These are phyloP conservation scores for Zea mays DNA, from an alignment of 176 grass and related monocot genomes.

Conservation along the genomic window DNA sequence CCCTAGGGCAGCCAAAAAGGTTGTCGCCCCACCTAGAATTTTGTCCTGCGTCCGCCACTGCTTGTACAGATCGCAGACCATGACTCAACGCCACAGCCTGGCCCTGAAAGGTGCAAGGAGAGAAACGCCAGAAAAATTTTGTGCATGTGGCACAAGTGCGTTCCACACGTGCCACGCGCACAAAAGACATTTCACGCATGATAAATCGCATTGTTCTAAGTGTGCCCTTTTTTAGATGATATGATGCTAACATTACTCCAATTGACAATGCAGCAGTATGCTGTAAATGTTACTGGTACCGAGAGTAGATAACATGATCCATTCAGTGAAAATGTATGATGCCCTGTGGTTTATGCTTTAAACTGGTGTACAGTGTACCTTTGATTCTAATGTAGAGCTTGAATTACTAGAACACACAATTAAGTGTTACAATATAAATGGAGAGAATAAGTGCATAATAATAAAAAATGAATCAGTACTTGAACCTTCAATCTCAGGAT, in stretches of 20 bases:
- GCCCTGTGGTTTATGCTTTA: background rate
- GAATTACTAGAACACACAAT: constrained; percentile 18
- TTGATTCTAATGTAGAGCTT: constrained; percentile 15
- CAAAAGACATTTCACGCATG: background rate
- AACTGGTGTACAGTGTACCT: background rate
- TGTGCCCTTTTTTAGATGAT: background rate
- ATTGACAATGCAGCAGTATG: background rate
- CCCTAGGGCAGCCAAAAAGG: too few species aligned
- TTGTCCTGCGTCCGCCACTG: too few species aligned
- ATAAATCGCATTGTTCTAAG: constrained; percentile 18
- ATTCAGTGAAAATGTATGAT: background rate
- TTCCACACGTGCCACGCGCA: background rate
- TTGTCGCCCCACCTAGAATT: too few species aligned
- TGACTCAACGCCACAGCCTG: background rate
- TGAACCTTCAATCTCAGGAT: constrained; percentile 67
- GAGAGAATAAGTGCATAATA: constrained; percentile 13
- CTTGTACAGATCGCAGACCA: background rate
- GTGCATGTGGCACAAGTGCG: background rate
- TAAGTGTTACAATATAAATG: background rate
- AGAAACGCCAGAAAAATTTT: background rate
- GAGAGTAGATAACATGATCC: constrained; percentile 21
- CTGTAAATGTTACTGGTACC: background rate
- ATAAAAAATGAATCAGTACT: constrained; percentile 43
- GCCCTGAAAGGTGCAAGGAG: background rate
- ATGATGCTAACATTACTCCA: constrained; percentile 22